A percentile compares a stretch with the other conserved stretches of the same genome.
Evolutionary conservation across 2,329 filamentous ascomycete genomes (phyloP).

Genomic region (Penicillium sumatraense): DNA sequence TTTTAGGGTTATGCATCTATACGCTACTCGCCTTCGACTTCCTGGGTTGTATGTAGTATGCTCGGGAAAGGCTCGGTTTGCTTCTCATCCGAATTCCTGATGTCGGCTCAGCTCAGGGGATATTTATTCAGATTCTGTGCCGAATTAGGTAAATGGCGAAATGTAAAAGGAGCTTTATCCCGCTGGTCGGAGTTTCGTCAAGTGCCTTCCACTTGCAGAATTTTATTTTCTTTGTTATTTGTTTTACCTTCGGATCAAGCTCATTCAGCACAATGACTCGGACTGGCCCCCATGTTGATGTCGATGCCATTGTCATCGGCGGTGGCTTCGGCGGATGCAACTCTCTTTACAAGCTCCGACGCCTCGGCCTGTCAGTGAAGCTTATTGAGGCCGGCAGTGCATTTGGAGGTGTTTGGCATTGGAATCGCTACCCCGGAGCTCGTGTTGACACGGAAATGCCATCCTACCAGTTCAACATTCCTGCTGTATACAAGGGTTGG

Average conservation of each 20-base stretch:
- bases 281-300: slow-evolving; percentile 2
- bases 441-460: slow-evolving; percentile 54
- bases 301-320: slow-evolving; percentile 47
- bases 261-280: slow-evolving; percentile 5
- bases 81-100: background rate
- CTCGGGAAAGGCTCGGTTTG: slow-evolving; percentile 3
- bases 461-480: slow-evolving; percentile 59
- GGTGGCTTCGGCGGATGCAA: slow-evolving; percentile 46
- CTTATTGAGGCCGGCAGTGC: slow-evolving; percentile 44
- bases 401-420: slow-evolving; percentile 52
- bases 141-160: background rate
- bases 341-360: slow-evolving; percentile 42
- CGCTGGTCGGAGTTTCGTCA: background rate
- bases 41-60: background rate
- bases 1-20: slow-evolving; percentile 6
- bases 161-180: background rate
- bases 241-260: background rate
- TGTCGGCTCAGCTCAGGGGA: background rate
- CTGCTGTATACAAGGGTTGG: slow-evolving; percentile 53
- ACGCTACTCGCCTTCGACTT: background rate
- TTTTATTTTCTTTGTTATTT: background rate
- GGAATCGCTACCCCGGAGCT: slow-evolving; percentile 51
- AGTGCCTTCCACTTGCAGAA: background rate
- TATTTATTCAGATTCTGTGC: background rate
- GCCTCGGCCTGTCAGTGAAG: slow-evolving; percentile 41